phyloP scores from a whole-genome alignment of 495 filamentous ascomycete genomes.

The Lophiostoma macrostomum region DNA sequence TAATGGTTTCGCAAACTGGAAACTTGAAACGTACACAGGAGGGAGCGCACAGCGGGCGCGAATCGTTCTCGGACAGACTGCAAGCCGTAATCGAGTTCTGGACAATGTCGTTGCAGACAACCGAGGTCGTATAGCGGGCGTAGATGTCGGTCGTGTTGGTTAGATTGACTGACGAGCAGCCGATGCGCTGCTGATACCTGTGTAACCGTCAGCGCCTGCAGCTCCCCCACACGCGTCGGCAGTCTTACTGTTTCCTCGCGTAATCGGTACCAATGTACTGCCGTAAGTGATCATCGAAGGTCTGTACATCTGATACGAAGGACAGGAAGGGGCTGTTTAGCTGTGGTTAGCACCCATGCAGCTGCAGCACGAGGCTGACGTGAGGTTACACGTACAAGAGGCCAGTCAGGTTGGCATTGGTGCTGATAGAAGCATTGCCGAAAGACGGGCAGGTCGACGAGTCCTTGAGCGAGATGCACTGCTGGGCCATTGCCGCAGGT shows the following conservation, averaged over 20 bases:
- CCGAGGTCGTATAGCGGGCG: slow-evolving; percentile 87
- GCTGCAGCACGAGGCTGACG: slow-evolving; percentile 16
- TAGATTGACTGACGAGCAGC: slow-evolving; percentile 74
- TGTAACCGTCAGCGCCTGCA: slow-evolving; percentile 20
- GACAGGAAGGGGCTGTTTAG: slow-evolving; percentile 75
- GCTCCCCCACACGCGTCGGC: slow-evolving; percentile 13
- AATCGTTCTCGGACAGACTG: slow-evolving; percentile 57
- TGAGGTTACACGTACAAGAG: slow-evolving; percentile 66
- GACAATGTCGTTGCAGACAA: slow-evolving; percentile 91
- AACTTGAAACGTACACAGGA: slow-evolving; percentile 65
- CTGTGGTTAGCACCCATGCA: slow-evolving; percentile 24
- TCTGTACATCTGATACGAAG: slow-evolving; percentile 67
- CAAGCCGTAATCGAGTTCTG: slow-evolving; percentile 83
- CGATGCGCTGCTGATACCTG: slow-evolving; percentile 74
- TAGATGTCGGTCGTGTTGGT: slow-evolving; percentile 82
- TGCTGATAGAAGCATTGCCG: slow-evolving; percentile 75
- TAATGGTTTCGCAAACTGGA: slow-evolving; percentile 2
- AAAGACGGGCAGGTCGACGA: slow-evolving; percentile 86
- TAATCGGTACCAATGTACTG: slow-evolving; percentile 72
- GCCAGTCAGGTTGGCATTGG: slow-evolving; percentile 57
- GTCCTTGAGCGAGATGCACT: slow-evolving; percentile 73
- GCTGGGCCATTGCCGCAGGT: slow-evolving; percentile 37
- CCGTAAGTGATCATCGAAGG: slow-evolving; percentile 75
- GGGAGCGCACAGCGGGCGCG: slow-evolving; percentile 81
- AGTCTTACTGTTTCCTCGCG: slow-evolving; percentile 67